phyloP scores from a whole-genome alignment of 2,329 filamentous ascomycete species.

The Shiraia bambusicola region DNA sequence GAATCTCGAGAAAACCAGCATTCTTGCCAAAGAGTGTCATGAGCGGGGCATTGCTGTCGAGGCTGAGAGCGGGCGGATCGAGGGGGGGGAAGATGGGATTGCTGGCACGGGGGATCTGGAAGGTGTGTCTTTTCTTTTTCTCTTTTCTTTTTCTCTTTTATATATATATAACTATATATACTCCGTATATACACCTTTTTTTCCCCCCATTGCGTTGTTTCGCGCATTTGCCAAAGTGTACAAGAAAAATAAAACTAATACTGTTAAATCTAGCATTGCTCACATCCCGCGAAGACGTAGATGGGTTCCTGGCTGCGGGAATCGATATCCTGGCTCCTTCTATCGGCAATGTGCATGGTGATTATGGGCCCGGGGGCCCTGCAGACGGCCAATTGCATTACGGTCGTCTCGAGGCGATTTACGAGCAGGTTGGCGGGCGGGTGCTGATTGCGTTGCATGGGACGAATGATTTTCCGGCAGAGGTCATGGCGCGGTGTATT shows the following conservation, averaged over 20 bases:
- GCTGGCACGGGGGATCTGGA: constrained; percentile 65
- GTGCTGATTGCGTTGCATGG: constrained; percentile 58
- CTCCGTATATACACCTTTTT: no score
- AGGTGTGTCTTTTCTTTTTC: constrained; percentile 40
- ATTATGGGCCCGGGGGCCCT: constrained; percentile 64
- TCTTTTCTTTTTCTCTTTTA: no score
- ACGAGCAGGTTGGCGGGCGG: constrained; percentile 40
- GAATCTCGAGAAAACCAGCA: constrained; percentile 63
- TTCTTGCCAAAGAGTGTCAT: constrained; percentile 64
- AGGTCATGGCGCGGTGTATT: constrained; percentile 57
- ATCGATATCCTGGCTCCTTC: constrained; percentile 73
- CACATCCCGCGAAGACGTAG: constrained; percentile 67
- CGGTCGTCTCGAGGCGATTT: constrained; percentile 32
- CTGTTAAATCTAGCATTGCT: constrained; percentile 45
- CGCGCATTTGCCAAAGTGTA: no score
- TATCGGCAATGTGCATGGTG: constrained; percentile 74
- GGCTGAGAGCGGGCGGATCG: constrained; percentile 69
- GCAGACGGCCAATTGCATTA: constrained; percentile 36
- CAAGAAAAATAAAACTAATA: no score
- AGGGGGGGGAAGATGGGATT: constrained; percentile 73
- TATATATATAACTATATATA: no score
- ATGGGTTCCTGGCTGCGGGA: constrained; percentile 68
- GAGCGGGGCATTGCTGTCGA: constrained; percentile 66
- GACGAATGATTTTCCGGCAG: constrained; percentile 56
- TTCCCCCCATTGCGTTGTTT: no score